Evolutionary conservation across 2,329 filamentous ascomycete genomes (phyloP), one percentile per base, ranked within the genome.

Genomic region (Huntiella decipiens): DNA sequence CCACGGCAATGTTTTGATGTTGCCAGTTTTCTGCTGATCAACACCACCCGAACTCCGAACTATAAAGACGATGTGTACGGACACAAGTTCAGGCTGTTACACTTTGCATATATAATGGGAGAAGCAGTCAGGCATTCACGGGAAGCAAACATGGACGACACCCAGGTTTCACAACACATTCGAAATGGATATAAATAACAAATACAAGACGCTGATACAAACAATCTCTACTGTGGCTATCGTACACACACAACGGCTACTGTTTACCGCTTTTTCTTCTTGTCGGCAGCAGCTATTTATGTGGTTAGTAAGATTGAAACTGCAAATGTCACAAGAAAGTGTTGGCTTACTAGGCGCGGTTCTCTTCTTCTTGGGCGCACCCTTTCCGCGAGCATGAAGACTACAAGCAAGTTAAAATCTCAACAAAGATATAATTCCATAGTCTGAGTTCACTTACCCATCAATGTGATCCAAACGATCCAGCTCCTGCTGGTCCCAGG

Each of bases 301-400:
- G 4, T 11, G 10, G 43, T 49, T 40, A 50, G 44, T 28, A 44
- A 44, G 34, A 37, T 13, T 16, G 32, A 5, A 13, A 34, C 22
- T 15, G 28, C 7, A 19, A 10, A 43, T 12, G 3, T 19, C n/a
- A 28, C 17, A 31, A 4, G 4, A 37, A 31, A 6, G 6, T 1
- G 16, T 35, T 13, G 11, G 52, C 59, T 44, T 60, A 65, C 61
- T 56, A 47, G 61, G 58, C 36, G 62, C 56, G 4, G 60, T 77
- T 58, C 69, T 78, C 71, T 91, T 92, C 74, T 93, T 95, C 73
- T 92, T 74, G 5, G 88, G 86, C 38, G 80, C 74, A 46, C 79
- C 79, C 69, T 96, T 95, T 53, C 86, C 87, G 66, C 86, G 78
- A 28, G 72, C 63, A 61, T 84, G 87, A 55, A 80, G 64, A 33